Conservation (phyloP, 495 filamentous ascomycete genomes). For the Neurospora sp. region DNA sequence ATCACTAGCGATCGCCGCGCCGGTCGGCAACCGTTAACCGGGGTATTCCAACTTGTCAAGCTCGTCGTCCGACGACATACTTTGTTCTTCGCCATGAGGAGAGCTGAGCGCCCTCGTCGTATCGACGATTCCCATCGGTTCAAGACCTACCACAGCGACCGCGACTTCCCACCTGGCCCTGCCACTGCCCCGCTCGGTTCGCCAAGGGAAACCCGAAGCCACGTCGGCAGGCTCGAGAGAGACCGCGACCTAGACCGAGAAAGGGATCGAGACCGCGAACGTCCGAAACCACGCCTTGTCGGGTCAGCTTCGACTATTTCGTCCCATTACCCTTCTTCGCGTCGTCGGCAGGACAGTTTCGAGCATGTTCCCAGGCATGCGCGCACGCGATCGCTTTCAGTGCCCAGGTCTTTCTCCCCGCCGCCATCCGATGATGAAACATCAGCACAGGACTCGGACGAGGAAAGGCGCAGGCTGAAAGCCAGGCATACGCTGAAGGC, state of each 20-base stretch:
- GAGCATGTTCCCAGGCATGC: neutral
- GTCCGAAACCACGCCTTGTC: neutral
- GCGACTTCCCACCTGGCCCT: neutral
- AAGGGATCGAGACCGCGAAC: neutral
- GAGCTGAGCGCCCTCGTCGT: neutral
- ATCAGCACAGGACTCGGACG: neutral
- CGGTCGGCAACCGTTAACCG: neutral
- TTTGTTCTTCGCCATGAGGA: neutral
- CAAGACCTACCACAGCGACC: slow-evolving; percentile 2
- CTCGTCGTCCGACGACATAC: neutral
- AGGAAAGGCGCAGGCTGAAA: neutral
- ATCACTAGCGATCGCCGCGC: neutral
- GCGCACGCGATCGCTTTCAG: neutral
- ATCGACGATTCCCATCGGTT: neutral
- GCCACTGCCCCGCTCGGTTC: neutral
- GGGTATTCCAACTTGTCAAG: neutral
- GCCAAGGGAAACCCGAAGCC: neutral
- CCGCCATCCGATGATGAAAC: neutral
- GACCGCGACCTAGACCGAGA: neutral
- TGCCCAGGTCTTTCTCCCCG: neutral
- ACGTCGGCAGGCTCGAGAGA: neutral
- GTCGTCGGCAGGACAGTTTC: neutral
- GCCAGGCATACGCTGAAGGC: neutral
- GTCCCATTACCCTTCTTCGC: neutral
- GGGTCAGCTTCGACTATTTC: neutral